A percentile compares a stretch with the other conserved stretches of the same genome.
These are phyloP conservation scores for Monosporascus sp. DNA, from an alignment of 2,329 filamentous ascomycete genomes.

Conservation along the genomic window DNA sequence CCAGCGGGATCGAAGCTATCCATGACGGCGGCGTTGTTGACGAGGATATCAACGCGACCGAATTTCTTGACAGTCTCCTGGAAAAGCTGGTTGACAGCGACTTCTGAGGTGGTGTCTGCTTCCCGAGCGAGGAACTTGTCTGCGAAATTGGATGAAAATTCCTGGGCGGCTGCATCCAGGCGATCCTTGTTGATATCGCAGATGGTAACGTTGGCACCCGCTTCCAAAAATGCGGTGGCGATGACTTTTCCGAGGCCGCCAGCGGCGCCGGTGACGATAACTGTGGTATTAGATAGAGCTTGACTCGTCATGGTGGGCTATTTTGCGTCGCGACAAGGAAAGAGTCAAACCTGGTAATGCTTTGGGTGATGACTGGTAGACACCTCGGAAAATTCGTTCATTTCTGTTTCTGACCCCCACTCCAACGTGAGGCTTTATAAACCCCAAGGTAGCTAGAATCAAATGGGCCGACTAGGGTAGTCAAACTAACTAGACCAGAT, in stretches of 20 bases:
- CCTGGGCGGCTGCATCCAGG: neutral
- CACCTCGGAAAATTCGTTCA: too few relatives aligned
- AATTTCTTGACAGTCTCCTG: constrained; percentile 7
- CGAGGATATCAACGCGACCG: constrained; percentile 11
- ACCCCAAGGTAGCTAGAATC: too few relatives aligned
- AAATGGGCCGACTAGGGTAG: too few relatives aligned
- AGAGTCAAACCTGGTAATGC: too few relatives aligned
- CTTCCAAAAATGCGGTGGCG: neutral
- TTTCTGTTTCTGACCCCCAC: too few relatives aligned
- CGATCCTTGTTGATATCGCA: neutral
- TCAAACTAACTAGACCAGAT: too few relatives aligned
- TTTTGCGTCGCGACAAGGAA: too few relatives aligned
- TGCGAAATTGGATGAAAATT: neutral
- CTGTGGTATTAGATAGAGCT: neutral
- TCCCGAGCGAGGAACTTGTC: neutral
- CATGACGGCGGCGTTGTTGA: constrained; percentile 12
- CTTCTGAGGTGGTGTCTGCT: constrained; percentile 1
- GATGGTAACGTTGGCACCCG: neutral
- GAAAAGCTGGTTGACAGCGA: constrained; percentile 10
- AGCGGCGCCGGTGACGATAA: neutral
- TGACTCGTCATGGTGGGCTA: neutral
- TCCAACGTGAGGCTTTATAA: too few relatives aligned
- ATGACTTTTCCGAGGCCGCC: neutral
- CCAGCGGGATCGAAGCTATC: constrained; percentile 38
- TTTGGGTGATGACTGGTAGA: too few relatives aligned